phyloP scores from a whole-genome alignment of 139 green algal species.

The Asterochloris sp. region DNA sequence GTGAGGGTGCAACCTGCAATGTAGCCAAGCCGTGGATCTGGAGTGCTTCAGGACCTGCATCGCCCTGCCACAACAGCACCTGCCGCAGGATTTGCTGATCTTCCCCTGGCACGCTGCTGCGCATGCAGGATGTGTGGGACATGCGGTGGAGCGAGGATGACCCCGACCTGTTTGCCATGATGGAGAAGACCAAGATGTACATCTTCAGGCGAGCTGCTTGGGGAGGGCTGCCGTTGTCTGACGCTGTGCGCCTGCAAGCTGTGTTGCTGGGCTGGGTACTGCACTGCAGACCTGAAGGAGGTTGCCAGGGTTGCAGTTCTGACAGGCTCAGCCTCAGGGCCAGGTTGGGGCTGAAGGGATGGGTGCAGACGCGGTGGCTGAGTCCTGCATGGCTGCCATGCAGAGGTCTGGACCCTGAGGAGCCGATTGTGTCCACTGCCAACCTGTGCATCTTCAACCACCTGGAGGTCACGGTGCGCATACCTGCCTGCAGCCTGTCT shows the following conservation, averaged over 20 bases:
- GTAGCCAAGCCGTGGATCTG: not conserved
- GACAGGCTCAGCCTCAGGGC: not conserved
- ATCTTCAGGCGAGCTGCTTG: conserved; percentile 43
- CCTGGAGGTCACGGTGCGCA: conserved; percentile 47
- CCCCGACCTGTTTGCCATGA: conserved; percentile 73
- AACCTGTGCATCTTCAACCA: conserved; percentile 71
- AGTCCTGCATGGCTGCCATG: not conserved
- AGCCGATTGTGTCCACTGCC: conserved; percentile 60
- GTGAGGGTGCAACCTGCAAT: too few relatives aligned
- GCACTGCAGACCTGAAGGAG: too few relatives aligned
- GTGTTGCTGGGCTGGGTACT: too few relatives aligned
- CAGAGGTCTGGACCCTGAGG: conserved; percentile 67
- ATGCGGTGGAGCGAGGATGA: conserved; percentile 76
- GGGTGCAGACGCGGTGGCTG: too few relatives aligned
- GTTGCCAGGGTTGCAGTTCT: not conserved
- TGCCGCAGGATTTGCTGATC: conserved; percentile 1
- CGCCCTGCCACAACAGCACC: not conserved
- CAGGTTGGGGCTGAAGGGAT: not conserved
- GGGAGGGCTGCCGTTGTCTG: not conserved
- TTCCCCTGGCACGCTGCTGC: not conserved
- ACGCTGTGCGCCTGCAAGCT: not conserved
- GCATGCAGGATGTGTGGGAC: conserved; percentile 63
- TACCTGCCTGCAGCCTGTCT: too few relatives aligned
- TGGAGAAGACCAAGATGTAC: conserved; percentile 84
- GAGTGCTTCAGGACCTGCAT: not conserved